Conservation (phyloP, 2,329 filamentous ascomycete genomes). For the Didymellaceae sp. region DNA sequence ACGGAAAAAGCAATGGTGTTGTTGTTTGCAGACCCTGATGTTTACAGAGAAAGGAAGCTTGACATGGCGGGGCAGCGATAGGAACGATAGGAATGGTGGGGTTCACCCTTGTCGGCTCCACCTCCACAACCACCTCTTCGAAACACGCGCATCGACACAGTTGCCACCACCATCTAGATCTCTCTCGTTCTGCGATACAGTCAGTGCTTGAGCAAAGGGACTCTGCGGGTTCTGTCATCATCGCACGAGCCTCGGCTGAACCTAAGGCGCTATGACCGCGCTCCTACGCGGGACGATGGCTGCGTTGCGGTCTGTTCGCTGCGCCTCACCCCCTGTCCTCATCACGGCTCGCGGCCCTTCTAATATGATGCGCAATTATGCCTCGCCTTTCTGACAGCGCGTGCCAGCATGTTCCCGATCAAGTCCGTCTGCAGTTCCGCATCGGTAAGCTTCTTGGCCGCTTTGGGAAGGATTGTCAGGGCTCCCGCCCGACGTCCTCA, state of each 20-base stretch:
- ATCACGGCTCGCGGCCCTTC: slow-evolving; percentile 18
- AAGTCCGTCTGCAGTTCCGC: neutral
- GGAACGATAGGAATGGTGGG: slow-evolving; percentile 18
- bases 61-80: slow-evolving; percentile 30
- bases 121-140: slow-evolving; percentile 6
- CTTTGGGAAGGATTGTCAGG: slow-evolving; percentile 8
- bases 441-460: neutral
- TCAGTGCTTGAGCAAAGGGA: neutral
- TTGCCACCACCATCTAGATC: neutral
- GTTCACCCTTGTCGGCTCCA: slow-evolving; percentile 14
- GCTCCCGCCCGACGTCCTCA: slow-evolving; percentile 3
- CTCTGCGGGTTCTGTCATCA: slow-evolving; percentile 1
- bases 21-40: slow-evolving; percentile 11
- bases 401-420: slow-evolving; percentile 18
- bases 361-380: slow-evolving; percentile 23
- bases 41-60: slow-evolving; percentile 15
- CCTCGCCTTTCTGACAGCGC: slow-evolving; percentile 12
- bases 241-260: slow-evolving; percentile 8
- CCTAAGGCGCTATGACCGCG: slow-evolving; percentile 10
- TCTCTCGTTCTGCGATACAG: neutral
- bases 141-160: neutral
- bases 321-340: slow-evolving; percentile 21
- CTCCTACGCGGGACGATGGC: slow-evolving; percentile 17
- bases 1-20: neutral
- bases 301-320: slow-evolving; percentile 10